Evolutionary conservation across 305 asterid genomes (phyloP), one percentile per base, ranked within the genome.

Genomic region (Fraxinus nigra): DNA sequence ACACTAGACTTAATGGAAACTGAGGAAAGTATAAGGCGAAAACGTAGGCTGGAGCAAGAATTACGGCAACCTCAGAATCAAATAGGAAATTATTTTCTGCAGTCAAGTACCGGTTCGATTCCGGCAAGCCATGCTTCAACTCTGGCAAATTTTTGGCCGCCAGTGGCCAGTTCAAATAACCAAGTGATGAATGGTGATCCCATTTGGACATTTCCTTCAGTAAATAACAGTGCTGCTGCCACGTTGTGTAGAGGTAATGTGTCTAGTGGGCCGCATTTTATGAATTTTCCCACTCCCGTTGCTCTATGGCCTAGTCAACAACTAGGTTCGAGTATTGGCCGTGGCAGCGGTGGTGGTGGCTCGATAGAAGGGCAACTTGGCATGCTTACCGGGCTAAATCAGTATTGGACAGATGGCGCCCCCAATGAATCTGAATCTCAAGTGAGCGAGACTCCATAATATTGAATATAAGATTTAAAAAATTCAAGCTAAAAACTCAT

Each of bases 121-220:
- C 91, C 97, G 72, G 79, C 97, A 20, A 88, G 86, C 80, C 97
- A 95, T 72, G 84, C 95, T 2, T 89, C 98, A 5, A 85, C 89
- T 59, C 98, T 98, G 85, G 94, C 98, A 0, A 95, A 93, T 74
- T 92, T 92, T 72, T 93, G 97, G 98, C 92, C 35, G 18, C 35
- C 92, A 98, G 79, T 93, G 78, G 93, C 98, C 20, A 91, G 92
- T 87, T 88, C 95, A 14, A 85, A 83, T 35, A 86, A 84, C 33
- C 98, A 90, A 79, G 92, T 90, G 0, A 87, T 92, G 91, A 90
- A 92, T 3, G 91, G 93, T 7, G 97, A 93, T 87, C 94, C 98
- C 0, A 84, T 92, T 54, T 92, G 93, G 93, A 88, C 93, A 14
- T 90, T 88, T 18, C 91, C 93, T 0, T 81, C 91, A 0, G 87